These are phyloP conservation scores for Hymenoscyphus scutula DNA, from an alignment of 2,329 filamentous ascomycete species.

Conservation along the genomic window DNA sequence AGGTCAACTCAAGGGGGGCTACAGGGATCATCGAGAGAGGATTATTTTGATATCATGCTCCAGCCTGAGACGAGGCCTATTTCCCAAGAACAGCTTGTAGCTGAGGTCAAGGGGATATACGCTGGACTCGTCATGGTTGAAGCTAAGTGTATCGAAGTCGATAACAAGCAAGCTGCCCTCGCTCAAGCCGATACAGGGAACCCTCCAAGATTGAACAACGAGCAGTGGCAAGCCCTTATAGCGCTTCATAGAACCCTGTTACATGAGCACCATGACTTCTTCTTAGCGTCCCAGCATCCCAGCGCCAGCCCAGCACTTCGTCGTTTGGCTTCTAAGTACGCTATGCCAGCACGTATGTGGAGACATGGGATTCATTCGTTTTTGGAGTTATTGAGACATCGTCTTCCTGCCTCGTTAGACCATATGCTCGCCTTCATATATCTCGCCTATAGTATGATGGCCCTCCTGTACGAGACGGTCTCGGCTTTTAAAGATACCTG, in stretches of 20 bases:
- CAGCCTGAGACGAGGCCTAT: constrained; percentile 54
- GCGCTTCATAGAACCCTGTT: constrained; percentile 77
- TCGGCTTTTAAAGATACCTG: constrained; percentile 81
- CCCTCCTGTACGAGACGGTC: constrained; percentile 80
- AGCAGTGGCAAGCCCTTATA: constrained; percentile 84
- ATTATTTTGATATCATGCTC: constrained; percentile 14
- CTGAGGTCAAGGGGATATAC: constrained; percentile 55
- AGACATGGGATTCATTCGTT: constrained; percentile 85
- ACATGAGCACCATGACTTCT: constrained; percentile 82
- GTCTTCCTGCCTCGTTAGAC: constrained; percentile 73
- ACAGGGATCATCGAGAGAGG: neutral
- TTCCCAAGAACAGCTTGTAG: constrained; percentile 21
- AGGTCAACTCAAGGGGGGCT: neutral
- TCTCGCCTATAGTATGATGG: constrained; percentile 85
- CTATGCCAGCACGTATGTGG: constrained; percentile 95
- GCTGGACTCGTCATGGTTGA: constrained; percentile 77
- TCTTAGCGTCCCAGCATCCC: constrained; percentile 83
- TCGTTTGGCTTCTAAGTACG: constrained; percentile 73
- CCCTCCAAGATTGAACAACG: constrained; percentile 51
- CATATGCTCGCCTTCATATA: constrained; percentile 93
- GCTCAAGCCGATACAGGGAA: constrained; percentile 10
- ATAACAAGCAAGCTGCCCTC: constrained; percentile 51
- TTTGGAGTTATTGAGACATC: constrained; percentile 71
- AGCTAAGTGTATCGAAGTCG: constrained; percentile 83
- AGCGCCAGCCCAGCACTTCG: constrained; percentile 67